These are phyloP conservation scores for Niveomyces coronatus DNA, from an alignment of 2,329 filamentous ascomycete genomes.

Conservation along the genomic window DNA sequence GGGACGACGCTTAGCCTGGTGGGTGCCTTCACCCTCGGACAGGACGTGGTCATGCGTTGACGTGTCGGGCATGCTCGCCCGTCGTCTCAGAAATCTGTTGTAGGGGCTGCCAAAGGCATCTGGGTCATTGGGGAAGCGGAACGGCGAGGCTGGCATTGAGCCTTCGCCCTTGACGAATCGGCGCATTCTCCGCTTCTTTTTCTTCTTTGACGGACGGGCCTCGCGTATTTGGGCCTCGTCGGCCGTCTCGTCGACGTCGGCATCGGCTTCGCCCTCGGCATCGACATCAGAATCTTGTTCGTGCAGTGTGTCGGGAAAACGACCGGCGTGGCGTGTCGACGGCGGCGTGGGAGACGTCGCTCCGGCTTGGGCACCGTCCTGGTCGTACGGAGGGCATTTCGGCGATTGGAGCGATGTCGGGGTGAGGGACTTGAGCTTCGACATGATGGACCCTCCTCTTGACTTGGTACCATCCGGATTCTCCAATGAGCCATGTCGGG, in stretches of 20 bases:
- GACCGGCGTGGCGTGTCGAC: slow-evolving; percentile 29
- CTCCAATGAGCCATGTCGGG: slow-evolving; percentile 55
- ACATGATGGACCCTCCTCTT: slow-evolving; percentile 59
- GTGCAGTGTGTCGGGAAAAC: slow-evolving; percentile 42
- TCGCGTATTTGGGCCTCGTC: slow-evolving; percentile 55
- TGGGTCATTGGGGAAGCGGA: slow-evolving; percentile 31
- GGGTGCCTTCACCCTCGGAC: slow-evolving; percentile 66
- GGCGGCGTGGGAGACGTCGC: slow-evolving; percentile 30
- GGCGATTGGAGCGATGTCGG: slow-evolving; percentile 39
- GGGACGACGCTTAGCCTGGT: slow-evolving; percentile 40
- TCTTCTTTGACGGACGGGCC: slow-evolving; percentile 22
- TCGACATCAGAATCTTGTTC: slow-evolving; percentile 40
- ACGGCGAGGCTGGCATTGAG: slow-evolving; percentile 58
- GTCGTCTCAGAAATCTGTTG: slow-evolving; percentile 47
- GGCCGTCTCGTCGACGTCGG: slow-evolving; percentile 77
- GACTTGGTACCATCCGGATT: slow-evolving; percentile 53
- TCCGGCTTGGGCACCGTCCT: slow-evolving; percentile 33
- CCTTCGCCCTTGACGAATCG: slow-evolving; percentile 42
- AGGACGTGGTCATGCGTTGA: slow-evolving; percentile 51
- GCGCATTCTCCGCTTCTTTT: slow-evolving; percentile 52
- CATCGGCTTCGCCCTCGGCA: slow-evolving; percentile 42
- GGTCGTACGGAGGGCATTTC: slow-evolving; percentile 26
- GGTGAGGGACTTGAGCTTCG: slow-evolving; percentile 66
- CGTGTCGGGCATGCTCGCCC: slow-evolving; percentile 55
- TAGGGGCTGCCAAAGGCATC: slow-evolving; percentile 32